Conservation (phyloP, 768 basidiomycete genomes). For the Hebeloma cylindrosporum region DNA sequence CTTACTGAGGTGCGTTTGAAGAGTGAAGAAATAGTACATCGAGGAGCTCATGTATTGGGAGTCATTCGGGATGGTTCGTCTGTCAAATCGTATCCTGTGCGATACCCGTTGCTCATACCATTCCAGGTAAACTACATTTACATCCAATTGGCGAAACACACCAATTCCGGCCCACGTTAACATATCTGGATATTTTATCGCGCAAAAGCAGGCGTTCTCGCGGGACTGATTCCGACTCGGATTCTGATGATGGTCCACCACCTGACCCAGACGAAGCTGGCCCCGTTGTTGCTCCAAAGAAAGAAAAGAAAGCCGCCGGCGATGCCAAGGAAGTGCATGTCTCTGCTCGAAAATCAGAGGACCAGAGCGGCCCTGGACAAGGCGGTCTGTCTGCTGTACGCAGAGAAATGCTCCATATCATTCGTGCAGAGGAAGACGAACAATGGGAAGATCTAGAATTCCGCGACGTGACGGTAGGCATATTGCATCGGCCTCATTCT, state of each 20-base stretch:
- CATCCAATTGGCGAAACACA: slow-evolving; percentile 78
- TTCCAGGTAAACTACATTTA: slow-evolving; percentile 67
- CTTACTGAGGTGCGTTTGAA: slow-evolving; percentile 68
- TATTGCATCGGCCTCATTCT: slow-evolving; percentile 7
- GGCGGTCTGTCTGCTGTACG: slow-evolving; percentile 70
- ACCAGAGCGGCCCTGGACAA: slow-evolving; percentile 51
- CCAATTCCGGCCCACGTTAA: slow-evolving; percentile 80
- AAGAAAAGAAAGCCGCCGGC: slow-evolving; percentile 58
- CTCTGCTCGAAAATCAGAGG: slow-evolving; percentile 67
- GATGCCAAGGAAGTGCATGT: slow-evolving; percentile 79
- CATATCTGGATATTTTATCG: slow-evolving; percentile 73
- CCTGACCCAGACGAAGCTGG: slow-evolving; percentile 74
- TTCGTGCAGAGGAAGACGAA: slow-evolving; percentile 78
- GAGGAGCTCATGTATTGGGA: slow-evolving; percentile 73
- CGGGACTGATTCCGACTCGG: slow-evolving; percentile 59
- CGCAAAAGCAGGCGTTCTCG: slow-evolving; percentile 57
- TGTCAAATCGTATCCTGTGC: slow-evolving; percentile 3
- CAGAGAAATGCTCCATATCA: slow-evolving; percentile 74
- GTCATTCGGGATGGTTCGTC: slow-evolving; percentile 66
- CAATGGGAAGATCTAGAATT: slow-evolving; percentile 70
- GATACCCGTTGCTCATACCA: background rate
- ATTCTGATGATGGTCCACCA: slow-evolving; percentile 77
- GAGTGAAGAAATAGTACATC: slow-evolving; percentile 69
- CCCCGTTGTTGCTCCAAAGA: slow-evolving; percentile 46
- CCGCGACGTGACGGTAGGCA: slow-evolving; percentile 63